These are phyloP conservation scores for Cadophora sp. DNA, from an alignment of 2,329 filamentous ascomycete species.

Conservation along the genomic window DNA sequence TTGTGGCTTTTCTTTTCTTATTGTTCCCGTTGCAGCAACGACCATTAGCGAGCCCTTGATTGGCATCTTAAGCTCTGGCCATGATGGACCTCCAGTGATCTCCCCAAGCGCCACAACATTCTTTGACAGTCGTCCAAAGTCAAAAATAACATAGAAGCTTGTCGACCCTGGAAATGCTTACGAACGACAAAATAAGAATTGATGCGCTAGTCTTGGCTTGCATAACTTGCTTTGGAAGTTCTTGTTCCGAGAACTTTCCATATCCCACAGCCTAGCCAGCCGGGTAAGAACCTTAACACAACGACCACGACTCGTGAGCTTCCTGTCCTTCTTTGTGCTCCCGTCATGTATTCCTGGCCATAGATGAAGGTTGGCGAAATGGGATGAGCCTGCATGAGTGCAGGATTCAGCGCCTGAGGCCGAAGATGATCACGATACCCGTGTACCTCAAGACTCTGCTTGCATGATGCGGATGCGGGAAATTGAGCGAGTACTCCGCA, in stretches of 20 bases:
- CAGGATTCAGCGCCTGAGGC: background rate
- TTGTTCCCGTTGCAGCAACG: background rate
- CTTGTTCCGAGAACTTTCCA: background rate
- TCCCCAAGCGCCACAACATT: background rate
- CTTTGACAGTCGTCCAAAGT: background rate
- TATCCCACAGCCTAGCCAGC: background rate
- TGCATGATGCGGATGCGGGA: background rate
- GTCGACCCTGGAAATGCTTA: background rate
- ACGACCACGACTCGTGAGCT: background rate
- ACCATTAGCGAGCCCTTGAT: background rate
- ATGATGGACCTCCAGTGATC: background rate
- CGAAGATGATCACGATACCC: background rate
- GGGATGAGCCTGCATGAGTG: background rate
- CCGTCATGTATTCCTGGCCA: background rate
- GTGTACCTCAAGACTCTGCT: background rate
- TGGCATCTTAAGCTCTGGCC: background rate
- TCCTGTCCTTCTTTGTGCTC: background rate
- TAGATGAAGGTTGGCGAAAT: background rate
- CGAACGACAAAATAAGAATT: background rate
- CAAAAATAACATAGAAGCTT: background rate
- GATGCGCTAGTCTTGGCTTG: background rate
- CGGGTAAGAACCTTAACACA: background rate
- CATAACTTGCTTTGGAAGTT: background rate
- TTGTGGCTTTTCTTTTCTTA: too few species aligned
- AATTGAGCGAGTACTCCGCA: too few species aligned